Conservation (phyloP, 306 rosid genomes). For the Dicorynia guianensis region DNA sequence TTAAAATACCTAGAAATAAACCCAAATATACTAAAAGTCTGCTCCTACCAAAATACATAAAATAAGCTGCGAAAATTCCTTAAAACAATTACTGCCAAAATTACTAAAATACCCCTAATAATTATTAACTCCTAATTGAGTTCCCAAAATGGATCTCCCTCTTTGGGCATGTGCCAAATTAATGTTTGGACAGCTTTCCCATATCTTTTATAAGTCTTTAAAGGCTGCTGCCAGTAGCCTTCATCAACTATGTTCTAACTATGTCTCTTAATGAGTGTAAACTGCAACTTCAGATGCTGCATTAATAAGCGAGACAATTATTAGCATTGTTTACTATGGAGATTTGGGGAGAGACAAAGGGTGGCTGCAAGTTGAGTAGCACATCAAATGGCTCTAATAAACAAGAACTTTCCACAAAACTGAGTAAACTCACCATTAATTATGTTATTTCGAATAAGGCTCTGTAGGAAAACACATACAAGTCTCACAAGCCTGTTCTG, state of each 20-base stretch:
- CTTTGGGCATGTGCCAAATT: no score
- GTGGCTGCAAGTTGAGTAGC: background rate
- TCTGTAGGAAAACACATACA: conserved; percentile 95
- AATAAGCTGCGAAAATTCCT: no score
- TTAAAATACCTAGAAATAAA: no score
- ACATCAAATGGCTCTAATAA: conserved; percentile 14
- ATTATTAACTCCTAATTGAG: no score
- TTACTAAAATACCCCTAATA: no score
- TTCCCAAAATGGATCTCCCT: no score
- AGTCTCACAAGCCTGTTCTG: conserved; percentile 99
- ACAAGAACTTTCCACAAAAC: conserved; percentile 20
- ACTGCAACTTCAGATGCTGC: conserved; percentile 4
- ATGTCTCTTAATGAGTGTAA: background rate
- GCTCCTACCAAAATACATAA: no score
- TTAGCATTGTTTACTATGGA: background rate
- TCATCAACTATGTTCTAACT: conserved; percentile 7
- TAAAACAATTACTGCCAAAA: no score
- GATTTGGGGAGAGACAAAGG: background rate
- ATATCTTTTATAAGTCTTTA: no score
- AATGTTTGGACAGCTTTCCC: no score
- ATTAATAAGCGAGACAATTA: conserved; percentile 12
- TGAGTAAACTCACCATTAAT: conserved; percentile 78
- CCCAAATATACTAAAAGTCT: no score
- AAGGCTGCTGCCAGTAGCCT: no score
- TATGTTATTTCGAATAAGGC: conserved; percentile 94